phyloP scores from a whole-genome alignment of 1,139 yeast species.

The Sugiyamaella japonica region DNA sequence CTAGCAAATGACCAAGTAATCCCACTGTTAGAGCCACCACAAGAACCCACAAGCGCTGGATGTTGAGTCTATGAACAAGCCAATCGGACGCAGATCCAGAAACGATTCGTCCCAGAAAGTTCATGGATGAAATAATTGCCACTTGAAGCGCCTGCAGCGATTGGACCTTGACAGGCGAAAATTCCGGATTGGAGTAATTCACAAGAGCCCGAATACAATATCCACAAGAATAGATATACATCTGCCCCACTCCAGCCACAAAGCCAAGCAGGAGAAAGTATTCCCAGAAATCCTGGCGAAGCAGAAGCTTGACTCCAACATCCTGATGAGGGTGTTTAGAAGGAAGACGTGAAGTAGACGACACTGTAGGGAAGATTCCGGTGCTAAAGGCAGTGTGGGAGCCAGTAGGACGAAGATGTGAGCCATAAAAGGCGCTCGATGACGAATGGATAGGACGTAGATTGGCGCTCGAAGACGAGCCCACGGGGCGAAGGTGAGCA shows the following conservation, averaged over 20 bases:
- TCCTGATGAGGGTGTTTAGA: constrained; percentile 12
- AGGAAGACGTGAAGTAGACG: constrained; percentile 3
- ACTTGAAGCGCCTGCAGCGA: constrained; percentile 69
- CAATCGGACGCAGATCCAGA: constrained; percentile 66
- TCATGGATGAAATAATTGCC: constrained; percentile 61
- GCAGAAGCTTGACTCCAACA: constrained; percentile 22
- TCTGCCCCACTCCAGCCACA: constrained; percentile 69
- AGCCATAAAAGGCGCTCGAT: neutral
- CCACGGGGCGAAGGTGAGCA: neutral
- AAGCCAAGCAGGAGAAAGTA: constrained; percentile 52
- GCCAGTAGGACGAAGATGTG: neutral
- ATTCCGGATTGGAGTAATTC: constrained; percentile 40
- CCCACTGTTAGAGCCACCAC: constrained; percentile 48
- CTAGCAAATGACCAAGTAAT: constrained; percentile 37
- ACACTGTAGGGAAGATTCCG: constrained; percentile 1
- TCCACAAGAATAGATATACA: constrained; percentile 71
- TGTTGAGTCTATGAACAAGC: constrained; percentile 50
- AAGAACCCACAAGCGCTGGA: constrained; percentile 70
- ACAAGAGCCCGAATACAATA: constrained; percentile 57
- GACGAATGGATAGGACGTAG: constrained; percentile 2
- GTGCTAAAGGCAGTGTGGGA: constrained; percentile 3
- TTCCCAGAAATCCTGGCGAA: constrained; percentile 38
- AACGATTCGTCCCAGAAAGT: constrained; percentile 62
- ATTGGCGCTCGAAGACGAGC: constrained; percentile 1
- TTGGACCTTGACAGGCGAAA: constrained; percentile 31